Evolutionary conservation across 257 asterid genomes (phyloP).

Genomic region (Fraxinus anomala): DNA sequence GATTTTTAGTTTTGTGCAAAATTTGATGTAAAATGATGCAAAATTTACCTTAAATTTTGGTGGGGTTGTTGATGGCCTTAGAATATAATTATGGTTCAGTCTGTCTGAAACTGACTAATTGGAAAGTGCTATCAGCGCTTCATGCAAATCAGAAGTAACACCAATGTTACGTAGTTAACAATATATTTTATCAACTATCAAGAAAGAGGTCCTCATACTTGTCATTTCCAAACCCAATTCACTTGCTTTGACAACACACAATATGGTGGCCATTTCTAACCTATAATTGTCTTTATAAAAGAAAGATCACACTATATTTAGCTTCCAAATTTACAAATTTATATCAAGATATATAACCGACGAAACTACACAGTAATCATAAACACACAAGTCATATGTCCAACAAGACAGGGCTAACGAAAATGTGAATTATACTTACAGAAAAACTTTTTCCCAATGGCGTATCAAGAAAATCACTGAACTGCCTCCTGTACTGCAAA

Average conservation of each 20-base stretch:
- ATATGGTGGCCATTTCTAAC: background rate
- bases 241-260: constrained; percentile 13
- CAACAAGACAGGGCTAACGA: background rate
- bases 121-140: background rate
- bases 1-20: no score
- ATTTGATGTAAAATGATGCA: no score
- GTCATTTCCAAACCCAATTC: background rate
- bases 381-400: background rate
- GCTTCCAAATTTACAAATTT: background rate
- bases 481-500: constrained; percentile 87
- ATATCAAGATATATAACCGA: constrained; percentile 6
- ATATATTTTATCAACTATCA: background rate
- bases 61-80: background rate
- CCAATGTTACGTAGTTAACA: background rate
- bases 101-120: constrained; percentile 18
- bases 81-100: background rate
- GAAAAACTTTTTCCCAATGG: constrained; percentile 79
- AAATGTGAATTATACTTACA: constrained; percentile 49
- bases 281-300: background rate
- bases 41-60: no score
- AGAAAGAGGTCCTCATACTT: background rate
- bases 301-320: background rate
- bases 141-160: constrained; percentile 6
- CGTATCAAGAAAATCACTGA: constrained; percentile 69
- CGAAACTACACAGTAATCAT: constrained; percentile 11